Evolutionary conservation across 768 basidiomycete genomes (phyloP), one percentile per base, ranked within the genome.

Genomic region (Lenzites betulinus): DNA sequence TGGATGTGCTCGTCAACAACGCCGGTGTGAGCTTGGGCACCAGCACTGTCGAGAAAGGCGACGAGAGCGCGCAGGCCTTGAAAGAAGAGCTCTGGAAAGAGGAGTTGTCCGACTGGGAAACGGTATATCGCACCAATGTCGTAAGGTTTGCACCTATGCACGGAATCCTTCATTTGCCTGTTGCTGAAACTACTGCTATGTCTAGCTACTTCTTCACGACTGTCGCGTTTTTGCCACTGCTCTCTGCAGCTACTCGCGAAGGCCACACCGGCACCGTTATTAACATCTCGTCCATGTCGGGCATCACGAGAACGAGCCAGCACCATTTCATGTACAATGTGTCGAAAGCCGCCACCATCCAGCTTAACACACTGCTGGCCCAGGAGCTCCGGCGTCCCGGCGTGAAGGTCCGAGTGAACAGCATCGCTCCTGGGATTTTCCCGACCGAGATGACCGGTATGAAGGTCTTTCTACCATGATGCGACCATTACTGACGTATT

Each of bases 281-380:
- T 69, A 80, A 79, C 66, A 71, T 78, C 48, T 66, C 77, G 18
- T 75, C 74, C 16, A 76, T 81, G 52, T 75, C 73, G 22, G 80
- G 81, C 26, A 76, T 79, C 51, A 77, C 74, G 18, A 68, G 70
- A 26, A 76, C 73, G 7, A 63, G 71, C 7, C 80, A 81, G 66
- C 65, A 74, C 51, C 79, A 81, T 54, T 77, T 78, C 73, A 71
- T 71, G 62, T 81, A 82, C 68, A 82, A 80, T 59, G 71, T 75
- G 3, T 73, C 75, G 2, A 81, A 80, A 70, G 71, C 71, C 0
- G 77, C 75, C 16, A 64, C 72, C 1, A 73, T 75, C 35, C 75
- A 76, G 15, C 67, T 77, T 12, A 76, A 58, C 53, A 70, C 56
- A 18, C 65, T 75, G 43, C 71, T 79, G 18, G 76, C 77, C 7